phyloP scores from a whole-genome alignment of 2,329 filamentous ascomycete species.

The Hortaea werneckii region DNA sequence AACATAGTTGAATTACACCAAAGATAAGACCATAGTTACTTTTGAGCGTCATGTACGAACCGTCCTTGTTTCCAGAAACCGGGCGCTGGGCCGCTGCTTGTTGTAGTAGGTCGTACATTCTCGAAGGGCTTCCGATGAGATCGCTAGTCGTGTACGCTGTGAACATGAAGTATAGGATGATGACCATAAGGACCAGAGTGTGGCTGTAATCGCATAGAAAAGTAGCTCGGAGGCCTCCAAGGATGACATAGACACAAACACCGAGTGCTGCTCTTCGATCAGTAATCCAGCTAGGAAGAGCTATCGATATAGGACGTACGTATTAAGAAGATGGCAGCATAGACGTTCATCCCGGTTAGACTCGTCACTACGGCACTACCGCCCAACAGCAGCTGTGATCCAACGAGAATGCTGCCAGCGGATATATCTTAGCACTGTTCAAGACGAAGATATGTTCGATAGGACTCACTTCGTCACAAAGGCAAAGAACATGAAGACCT shows the following conservation, averaged over 20 bases:
- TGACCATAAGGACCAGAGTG: constrained; percentile 32
- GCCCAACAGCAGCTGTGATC: constrained; percentile 32
- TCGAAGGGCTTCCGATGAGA: constrained; percentile 29
- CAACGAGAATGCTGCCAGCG: constrained; percentile 26
- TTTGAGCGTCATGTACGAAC: constrained; percentile 31
- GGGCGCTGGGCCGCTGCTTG: constrained; percentile 25
- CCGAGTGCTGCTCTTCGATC: constrained; percentile 18
- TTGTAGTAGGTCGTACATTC: constrained; percentile 29
- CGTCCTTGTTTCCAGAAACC: constrained; percentile 28
- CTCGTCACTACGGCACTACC: constrained; percentile 35
- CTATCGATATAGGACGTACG: constrained; percentile 8
- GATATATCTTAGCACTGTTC: too few species aligned
- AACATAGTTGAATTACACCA: constrained; percentile 6
- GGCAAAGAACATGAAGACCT: constrained; percentile 31
- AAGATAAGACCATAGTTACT: constrained; percentile 8
- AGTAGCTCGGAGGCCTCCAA: constrained; percentile 32
- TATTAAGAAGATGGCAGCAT: constrained; percentile 34
- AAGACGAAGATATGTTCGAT: too few species aligned
- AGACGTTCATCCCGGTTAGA: constrained; percentile 34
- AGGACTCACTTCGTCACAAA: constrained; percentile 27
- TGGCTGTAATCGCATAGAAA: constrained; percentile 31
- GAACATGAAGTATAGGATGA: constrained; percentile 36
- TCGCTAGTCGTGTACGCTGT: constrained; percentile 28
- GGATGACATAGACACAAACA: constrained; percentile 26
- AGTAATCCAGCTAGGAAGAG: background rate